Evolutionary conservation across 805 yeast species (phyloP), one percentile per base, ranked within the genome.

Genomic region (Starmerella khaoyaiensis): DNA sequence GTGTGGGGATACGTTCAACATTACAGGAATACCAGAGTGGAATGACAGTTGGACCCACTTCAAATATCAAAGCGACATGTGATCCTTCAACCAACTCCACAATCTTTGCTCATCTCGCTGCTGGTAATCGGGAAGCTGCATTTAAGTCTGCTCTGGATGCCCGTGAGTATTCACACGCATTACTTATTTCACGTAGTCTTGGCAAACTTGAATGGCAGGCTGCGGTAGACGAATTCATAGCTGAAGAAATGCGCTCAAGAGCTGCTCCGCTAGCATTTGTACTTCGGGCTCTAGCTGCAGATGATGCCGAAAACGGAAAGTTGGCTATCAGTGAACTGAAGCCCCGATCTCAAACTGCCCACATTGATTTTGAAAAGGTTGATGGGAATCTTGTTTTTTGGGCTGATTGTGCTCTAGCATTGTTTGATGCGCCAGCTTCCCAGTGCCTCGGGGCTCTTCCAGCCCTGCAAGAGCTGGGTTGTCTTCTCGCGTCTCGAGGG

Each of bases 141-240:
- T 57, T 84, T 33, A 63, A 67, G 18, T 60, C 65, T 37, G 75
- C 90, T 1, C 54, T 84, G 15, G 62, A 68, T 1, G 69, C 71
- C 36, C 69, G 72, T 8, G 80, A 81, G 46, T 86, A 81, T 78
- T 74, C 87, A 0, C 63, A 84, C 56, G 79, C 94, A 0, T 58
- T 87, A 37, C 54, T 83, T 21, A 61, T 86, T 34, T 75, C 93
- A 1, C 69, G 76, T 42, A 56, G 81, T 14, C 60, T 73, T 20
- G 78, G 90, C 2, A 69, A 71, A 16, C 75, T 72, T 3, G 63
- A 65, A 26, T 76, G 79, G 70, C 57, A 70, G 4, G 58, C 60
- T 23, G 68, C 77, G 2, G 75, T 77, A 5, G 64, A 74, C 9
- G 71, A 66, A 37, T 80, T 73, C 53, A 67, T 71, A 28, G 67